Percentiles rank a stretch among this genome's conserved stretches.
Evolutionary conservation across 176 grass and related monocot genomes (phyloP).

Genomic region (Oryza rufipogon): DNA sequence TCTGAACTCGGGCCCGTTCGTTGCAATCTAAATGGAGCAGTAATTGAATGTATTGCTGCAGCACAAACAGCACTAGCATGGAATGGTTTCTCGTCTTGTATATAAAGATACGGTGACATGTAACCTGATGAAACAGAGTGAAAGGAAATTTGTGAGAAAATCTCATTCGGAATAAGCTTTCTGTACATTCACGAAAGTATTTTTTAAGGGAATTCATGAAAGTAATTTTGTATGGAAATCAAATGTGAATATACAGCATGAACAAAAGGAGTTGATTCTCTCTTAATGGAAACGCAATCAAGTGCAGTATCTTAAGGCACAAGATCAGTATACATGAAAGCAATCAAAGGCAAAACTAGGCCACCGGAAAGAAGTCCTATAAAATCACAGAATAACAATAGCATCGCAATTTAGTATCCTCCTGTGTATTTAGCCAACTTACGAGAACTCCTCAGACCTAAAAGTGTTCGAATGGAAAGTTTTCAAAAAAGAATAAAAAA

Average conservation of each 20-base stretch:
- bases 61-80: constrained; percentile 84
- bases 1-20: constrained; percentile 42
- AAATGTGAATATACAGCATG: constrained; percentile 21
- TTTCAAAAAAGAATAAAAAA: too few species aligned
- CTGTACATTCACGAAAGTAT: neutral
- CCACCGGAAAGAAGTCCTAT: constrained; percentile 14
- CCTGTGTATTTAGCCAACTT: too few species aligned
- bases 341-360: constrained; percentile 18
- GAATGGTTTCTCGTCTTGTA: constrained; percentile 79
- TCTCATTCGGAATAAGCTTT: constrained; percentile 10
- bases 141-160: constrained; percentile 6
- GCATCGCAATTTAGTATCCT: neutral
- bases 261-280: neutral
- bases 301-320: neutral
- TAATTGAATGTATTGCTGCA: constrained; percentile 78
- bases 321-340: neutral
- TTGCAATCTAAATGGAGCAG: constrained; percentile 67
- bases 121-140: constrained; percentile 52
- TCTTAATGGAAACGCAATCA: neutral
- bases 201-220: neutral
- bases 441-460: too few species aligned
- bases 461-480: too few species aligned
- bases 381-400: neutral
- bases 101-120: constrained; percentile 55
- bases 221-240: neutral